Conservation (phyloP, 495 filamentous ascomycete species). For the Cercophora sp. region DNA sequence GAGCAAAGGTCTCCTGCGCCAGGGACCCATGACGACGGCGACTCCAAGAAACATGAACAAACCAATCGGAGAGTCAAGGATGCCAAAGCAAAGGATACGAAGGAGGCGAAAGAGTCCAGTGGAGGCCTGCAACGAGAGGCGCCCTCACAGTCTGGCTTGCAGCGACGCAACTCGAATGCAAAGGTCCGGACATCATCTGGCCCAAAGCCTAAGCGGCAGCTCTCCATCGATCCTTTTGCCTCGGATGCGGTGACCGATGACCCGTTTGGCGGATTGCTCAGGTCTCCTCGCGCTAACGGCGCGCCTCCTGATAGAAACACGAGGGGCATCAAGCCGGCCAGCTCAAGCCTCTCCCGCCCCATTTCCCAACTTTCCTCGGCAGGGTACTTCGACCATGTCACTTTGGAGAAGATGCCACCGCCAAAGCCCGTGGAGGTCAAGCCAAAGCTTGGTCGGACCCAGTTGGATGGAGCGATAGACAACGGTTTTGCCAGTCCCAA, state of each 20-base stretch:
- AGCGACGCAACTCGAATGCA: conserved; percentile 43
- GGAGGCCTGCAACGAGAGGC: conserved; percentile 16
- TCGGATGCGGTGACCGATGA: conserved; percentile 24
- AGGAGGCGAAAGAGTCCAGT: background rate
- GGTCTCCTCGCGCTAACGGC: conserved; percentile 31
- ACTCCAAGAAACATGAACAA: background rate
- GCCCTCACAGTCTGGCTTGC: conserved; percentile 12
- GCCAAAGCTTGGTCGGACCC: conserved; percentile 14
- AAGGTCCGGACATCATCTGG: conserved; percentile 37
- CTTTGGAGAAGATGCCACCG: conserved; percentile 35
- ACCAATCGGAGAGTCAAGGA: no score
- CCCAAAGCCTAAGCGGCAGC: conserved; percentile 33
- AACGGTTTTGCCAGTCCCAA: conserved; percentile 18
- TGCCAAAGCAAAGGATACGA: background rate
- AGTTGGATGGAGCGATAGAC: conserved; percentile 16
- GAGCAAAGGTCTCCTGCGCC: background rate
- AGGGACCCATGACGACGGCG: background rate
- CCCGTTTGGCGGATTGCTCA: conserved; percentile 25
- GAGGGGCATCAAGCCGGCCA: conserved; percentile 31
- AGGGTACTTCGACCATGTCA: conserved; percentile 32
- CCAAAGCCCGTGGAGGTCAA: conserved; percentile 26
- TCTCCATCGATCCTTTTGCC: conserved; percentile 36
- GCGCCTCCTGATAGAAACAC: conserved; percentile 29
- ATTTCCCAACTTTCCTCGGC: conserved; percentile 37
- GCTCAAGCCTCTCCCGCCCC: conserved; percentile 32